phyloP scores from a whole-genome alignment of 2,329 filamentous ascomycete species.

The Fusarium sacchari region DNA sequence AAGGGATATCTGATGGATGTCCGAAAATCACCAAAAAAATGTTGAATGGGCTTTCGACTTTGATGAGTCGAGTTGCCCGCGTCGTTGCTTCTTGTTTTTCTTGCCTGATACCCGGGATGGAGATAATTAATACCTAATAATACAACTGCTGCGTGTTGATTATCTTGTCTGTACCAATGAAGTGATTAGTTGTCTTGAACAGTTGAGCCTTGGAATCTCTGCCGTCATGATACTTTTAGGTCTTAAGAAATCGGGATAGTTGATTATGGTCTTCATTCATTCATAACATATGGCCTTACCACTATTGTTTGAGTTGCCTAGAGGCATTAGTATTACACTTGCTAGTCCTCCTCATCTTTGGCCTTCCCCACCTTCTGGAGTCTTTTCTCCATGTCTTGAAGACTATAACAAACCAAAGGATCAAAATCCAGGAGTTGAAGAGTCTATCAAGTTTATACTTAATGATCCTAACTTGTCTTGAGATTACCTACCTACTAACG shows the following conservation, averaged over 20 bases:
- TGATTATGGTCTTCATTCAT: background rate
- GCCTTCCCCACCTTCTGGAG: background rate
- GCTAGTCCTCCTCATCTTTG: no score
- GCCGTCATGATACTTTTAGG: background rate
- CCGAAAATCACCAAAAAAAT: conserved; percentile 33
- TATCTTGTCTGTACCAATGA: background rate
- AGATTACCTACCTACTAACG: background rate
- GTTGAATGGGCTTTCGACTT: conserved; percentile 29
- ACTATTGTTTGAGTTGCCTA: background rate
- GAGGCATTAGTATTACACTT: background rate
- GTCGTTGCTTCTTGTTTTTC: conserved; percentile 43
- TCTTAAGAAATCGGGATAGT: no score
- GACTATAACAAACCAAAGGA: background rate
- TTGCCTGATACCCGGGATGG: conserved; percentile 55
- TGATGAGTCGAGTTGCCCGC: conserved; percentile 31
- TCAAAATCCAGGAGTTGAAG: background rate
- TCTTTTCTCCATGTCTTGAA: background rate
- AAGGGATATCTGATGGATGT: conserved; percentile 30
- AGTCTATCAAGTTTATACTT: background rate
- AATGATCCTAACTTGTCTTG: background rate
- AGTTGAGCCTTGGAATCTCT: background rate
- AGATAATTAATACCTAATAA: conserved; percentile 59
- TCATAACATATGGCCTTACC: background rate
- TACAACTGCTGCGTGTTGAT: conserved; percentile 52
- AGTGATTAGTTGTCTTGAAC: background rate